Evolutionary conservation across 2,329 filamentous ascomycete genomes (phyloP), one percentile per base, ranked within the genome.

Genomic region (Diplodia sapinea): DNA sequence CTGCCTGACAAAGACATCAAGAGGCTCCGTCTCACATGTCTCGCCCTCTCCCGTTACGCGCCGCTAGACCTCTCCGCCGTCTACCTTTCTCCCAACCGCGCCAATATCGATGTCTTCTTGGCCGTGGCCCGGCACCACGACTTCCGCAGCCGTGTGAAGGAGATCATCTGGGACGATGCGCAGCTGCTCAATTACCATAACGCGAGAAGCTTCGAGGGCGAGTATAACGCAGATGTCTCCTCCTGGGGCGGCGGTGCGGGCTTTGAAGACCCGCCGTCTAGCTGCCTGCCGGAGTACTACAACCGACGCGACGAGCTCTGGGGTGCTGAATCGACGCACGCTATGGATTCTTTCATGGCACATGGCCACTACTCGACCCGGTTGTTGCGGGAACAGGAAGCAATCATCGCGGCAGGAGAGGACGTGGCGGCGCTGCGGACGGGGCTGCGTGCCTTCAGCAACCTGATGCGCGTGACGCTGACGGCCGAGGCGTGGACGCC

Each of bases 161-260:
- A 83, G 66, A 75, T 83, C 5, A 73, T 84, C 40, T 82, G 76
- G 77, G 77, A 82, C 29, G 78, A 80, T 62, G 72, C 73, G n/a
- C 71, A 73, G n/a, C 70, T 76, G 29, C 67, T 70, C 7, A 68
- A 71, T n/a, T 73, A 71, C 61, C 20, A 57, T 29, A 79, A 75
- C 69, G 4, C n/a, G 1, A 63, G 11, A 15, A 29, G 33, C 15
- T 55, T 36, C 11, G 29, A 15, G 31, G 33, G n/a, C 31, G 52
- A 55, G 11, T 33, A n/a, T 9, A 33, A 29, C 8, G n/a, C 12
- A 31, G 52, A 55, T 26, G 15, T 36, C 29, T 31, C 13, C 52
- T 20, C 15, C 15, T 38, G 6, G 6, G 17, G 40, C 15, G 17
- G 4, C 40, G 5, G 17, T 17, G 17, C 15, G 5, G 13, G 17